Evolutionary conservation across 139 green algal genomes (phyloP).

Genomic region (Micromonas pusilla): DNA sequence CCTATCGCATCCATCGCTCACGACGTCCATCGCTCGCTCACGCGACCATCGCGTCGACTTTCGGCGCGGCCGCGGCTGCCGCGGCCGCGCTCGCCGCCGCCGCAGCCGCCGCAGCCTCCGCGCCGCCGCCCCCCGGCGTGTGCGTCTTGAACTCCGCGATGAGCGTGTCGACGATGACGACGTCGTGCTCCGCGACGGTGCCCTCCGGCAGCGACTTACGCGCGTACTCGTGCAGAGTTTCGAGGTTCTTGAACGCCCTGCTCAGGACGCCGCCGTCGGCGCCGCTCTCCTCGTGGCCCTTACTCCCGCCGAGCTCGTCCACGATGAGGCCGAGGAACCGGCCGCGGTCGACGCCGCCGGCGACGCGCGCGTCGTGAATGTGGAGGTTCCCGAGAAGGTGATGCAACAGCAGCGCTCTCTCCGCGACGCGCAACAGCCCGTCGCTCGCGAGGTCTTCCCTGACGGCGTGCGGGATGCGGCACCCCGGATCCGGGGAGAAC

Average conservation of each 20-base stretch:
- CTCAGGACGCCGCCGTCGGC: not conserved
- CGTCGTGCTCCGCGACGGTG: not conserved
- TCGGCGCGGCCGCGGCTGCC: not conserved
- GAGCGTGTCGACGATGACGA: not conserved
- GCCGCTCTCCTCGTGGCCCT: not conserved
- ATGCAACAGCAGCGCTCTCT: not conserved
- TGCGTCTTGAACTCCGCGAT: not conserved
- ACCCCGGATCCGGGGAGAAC: not conserved
- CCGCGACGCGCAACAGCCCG: not conserved
- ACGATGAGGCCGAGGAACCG: not conserved
- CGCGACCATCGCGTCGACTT: too few species aligned
- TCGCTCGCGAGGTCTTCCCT: not conserved
- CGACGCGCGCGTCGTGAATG: not conserved
- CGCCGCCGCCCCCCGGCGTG: too few species aligned
- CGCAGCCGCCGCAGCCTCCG: too few species aligned
- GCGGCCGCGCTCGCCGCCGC: not conserved
- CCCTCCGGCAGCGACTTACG: not conserved
- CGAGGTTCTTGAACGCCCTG: not conserved
- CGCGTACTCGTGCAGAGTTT: not conserved
- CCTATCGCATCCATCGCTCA: too few species aligned
- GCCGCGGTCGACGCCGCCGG: not conserved
- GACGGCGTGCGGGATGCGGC: not conserved
- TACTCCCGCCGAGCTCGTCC: not conserved
- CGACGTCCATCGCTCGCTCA: too few species aligned
- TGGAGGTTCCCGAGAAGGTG: not conserved